Conservation (phyloP, 2,329 filamentous ascomycete genomes). For the Trichoderma polysporum region DNA sequence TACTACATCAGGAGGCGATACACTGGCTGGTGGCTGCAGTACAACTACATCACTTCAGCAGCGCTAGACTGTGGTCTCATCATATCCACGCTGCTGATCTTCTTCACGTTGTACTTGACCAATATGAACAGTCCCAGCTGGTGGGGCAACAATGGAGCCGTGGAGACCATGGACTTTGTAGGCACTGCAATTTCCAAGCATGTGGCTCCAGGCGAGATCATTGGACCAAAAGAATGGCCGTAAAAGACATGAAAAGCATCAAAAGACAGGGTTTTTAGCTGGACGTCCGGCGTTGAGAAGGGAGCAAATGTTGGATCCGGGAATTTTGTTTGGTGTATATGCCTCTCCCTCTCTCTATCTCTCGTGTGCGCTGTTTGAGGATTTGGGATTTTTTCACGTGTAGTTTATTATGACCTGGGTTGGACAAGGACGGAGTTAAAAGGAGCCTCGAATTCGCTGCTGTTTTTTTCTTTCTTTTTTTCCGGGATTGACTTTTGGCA, state of each 20-base stretch:
- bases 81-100: conserved; percentile 66
- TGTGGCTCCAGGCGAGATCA: conserved; percentile 45
- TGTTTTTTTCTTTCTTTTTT: neutral
- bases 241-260: conserved; percentile 25
- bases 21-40: conserved; percentile 73
- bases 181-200: conserved; percentile 44
- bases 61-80: conserved; percentile 68
- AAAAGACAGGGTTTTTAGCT: conserved; percentile 1
- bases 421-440: conserved; percentile 22
- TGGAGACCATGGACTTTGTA: conserved; percentile 48
- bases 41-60: conserved; percentile 74
- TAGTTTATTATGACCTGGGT: conserved; percentile 7
- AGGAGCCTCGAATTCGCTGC: neutral
- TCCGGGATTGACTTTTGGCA: conserved; percentile 3
- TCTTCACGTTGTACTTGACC: conserved; percentile 66
- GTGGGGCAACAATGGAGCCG: conserved; percentile 57
- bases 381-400: neutral
- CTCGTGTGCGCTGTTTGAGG: neutral
- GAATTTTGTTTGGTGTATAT: neutral
- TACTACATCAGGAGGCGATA: conserved; percentile 63
- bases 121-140: conserved; percentile 55
- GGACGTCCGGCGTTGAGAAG: conserved; percentile 13
- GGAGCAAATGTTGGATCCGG: neutral
- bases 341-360: neutral
- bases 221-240: conserved; percentile 53